phyloP scores from a whole-genome alignment of 2,329 filamentous ascomycete genomes.

The Didymosphaeria variabile region DNA sequence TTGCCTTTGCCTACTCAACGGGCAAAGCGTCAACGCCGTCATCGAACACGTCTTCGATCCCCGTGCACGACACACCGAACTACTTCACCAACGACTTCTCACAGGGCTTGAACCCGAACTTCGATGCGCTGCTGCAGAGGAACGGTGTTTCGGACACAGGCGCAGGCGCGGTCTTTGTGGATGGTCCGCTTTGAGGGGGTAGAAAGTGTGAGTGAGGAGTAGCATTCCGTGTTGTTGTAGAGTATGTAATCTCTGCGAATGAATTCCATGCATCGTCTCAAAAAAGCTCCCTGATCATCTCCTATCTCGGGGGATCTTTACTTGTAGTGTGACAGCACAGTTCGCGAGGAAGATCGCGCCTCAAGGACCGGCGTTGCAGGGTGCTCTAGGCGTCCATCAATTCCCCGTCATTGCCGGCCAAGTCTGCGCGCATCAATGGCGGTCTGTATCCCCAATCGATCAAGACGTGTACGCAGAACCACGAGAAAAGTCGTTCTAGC shows the following conservation, averaged over 20 bases:
- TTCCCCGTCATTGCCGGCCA: not conserved
- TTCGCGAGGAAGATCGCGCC: not conserved
- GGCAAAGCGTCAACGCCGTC: constrained; percentile 31
- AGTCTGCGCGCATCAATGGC: too few species aligned
- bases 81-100: constrained; percentile 43
- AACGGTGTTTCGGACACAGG: constrained; percentile 30
- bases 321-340: not conserved
- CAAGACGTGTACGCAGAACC: not conserved
- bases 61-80: constrained; percentile 40
- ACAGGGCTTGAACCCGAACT: constrained; percentile 35
- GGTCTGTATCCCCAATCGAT: not conserved
- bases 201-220: not conserved
- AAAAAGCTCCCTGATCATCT: not conserved
- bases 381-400: not conserved
- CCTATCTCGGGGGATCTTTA: not conserved
- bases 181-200: constrained; percentile 2
- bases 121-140: constrained; percentile 29
- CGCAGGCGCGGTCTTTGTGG: not conserved
- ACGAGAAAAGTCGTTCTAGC: too few species aligned
- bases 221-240: constrained; percentile 2
- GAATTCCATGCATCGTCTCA: constrained; percentile 8
- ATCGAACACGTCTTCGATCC: constrained; percentile 32
- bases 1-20: constrained; percentile 37
- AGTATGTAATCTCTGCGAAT: not conserved
- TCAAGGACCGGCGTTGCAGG: not conserved